A percentile compares a stretch with the other conserved stretches of the same genome.
These are phyloP conservation scores for Acanthamoeba lenticulata DNA, from an alignment of 208 protist species.

Conservation along the genomic window DNA sequence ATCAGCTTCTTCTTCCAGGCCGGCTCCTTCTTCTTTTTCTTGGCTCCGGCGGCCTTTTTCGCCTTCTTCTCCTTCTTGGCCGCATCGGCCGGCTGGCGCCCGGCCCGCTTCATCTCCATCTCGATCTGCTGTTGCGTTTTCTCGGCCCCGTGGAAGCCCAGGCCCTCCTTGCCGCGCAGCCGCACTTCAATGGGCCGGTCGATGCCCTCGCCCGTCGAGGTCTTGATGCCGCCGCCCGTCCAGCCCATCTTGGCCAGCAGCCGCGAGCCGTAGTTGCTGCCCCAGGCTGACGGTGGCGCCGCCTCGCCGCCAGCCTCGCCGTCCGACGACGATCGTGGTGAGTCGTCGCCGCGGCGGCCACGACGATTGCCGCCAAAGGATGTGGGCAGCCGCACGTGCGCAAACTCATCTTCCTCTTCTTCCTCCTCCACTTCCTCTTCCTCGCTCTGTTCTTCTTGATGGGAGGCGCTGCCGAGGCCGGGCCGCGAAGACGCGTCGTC, in stretches of 20 bases:
- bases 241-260: conserved; percentile 67
- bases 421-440: neutral
- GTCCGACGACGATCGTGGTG: neutral
- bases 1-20: conserved; percentile 33
- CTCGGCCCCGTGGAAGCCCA: neutral
- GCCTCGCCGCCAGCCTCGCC: neutral
- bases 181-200: conserved; percentile 52
- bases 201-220: conserved; percentile 58
- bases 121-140: conserved; percentile 42
- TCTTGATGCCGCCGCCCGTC: conserved; percentile 58
- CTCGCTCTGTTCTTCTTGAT: neutral
- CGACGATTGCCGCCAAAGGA: conserved; percentile 20
- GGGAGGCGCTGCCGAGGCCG: too few species aligned
- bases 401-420: conserved; percentile 38
- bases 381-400: neutral
- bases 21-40: conserved; percentile 42
- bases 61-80: neutral
- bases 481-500: too few species aligned
- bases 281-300: neutral
- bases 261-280: conserved; percentile 34
- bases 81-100: neutral
- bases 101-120: conserved; percentile 53
- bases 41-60: too few species aligned
- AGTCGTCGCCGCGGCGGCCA: neutral
- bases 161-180: conserved; percentile 19